phyloP scores from a whole-genome alignment of 352 stramenopile genomes.

The Blastocystis sp. region DNA sequence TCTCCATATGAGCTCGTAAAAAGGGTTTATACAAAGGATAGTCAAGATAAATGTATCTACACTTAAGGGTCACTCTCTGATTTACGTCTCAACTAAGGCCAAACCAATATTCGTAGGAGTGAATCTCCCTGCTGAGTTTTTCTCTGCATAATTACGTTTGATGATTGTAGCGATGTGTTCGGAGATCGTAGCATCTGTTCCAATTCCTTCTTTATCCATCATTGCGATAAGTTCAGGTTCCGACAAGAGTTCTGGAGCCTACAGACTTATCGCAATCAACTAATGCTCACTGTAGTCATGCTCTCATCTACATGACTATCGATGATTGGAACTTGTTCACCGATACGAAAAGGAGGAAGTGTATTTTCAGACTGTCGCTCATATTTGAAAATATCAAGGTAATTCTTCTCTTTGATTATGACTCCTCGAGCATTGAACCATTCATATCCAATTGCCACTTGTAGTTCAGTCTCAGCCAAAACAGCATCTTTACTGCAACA shows the following conservation, averaged over 20 bases:
- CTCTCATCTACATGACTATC: constrained; percentile 9
- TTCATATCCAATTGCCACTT: constrained; percentile 75
- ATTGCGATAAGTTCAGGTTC: constrained; percentile 87
- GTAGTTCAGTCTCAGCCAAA: constrained; percentile 55
- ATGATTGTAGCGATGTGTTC: constrained; percentile 98
- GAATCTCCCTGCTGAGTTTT: constrained; percentile 88
- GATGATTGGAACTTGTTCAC: constrained; percentile 60
- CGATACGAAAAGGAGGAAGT: constrained; percentile 70
- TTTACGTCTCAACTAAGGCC: constrained; percentile 82
- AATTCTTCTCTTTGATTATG: constrained; percentile 87
- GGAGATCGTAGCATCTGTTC: constrained; percentile 89
- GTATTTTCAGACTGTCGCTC: constrained; percentile 86
- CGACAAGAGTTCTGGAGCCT: constrained; percentile 81
- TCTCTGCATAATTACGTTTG: constrained; percentile 91
- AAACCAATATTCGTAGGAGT: constrained; percentile 82
- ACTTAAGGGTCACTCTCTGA: background rate
- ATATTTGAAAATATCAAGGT: constrained; percentile 89
- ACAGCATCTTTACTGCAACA: constrained; percentile 88
- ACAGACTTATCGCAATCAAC: constrained; percentile 74
- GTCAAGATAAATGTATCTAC: constrained; percentile 87
- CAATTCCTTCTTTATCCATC: constrained; percentile 90
- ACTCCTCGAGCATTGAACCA: constrained; percentile 82
- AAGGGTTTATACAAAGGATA: constrained; percentile 91
- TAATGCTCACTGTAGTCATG: constrained; percentile 3
- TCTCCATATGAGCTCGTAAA: constrained; percentile 87